phyloP scores from a whole-genome alignment of 140 eudicot genomes.

The Anethum foeniculum region DNA sequence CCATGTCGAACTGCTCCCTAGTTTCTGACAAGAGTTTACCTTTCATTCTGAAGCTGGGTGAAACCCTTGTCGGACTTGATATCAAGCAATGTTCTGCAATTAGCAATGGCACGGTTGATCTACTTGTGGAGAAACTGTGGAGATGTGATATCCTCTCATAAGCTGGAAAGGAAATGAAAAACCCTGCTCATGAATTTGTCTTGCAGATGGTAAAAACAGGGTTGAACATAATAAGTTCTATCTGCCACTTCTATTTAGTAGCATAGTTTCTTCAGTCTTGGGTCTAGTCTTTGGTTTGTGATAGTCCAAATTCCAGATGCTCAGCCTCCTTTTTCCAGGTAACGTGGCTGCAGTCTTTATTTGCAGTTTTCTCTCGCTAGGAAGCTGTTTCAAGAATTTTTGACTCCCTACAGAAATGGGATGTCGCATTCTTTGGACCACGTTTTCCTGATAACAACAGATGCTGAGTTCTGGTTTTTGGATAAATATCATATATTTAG shows the following conservation, averaged over 20 bases:
- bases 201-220: not conserved
- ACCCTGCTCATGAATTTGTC: not conserved
- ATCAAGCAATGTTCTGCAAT: slow-evolving; percentile 59
- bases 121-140: slow-evolving; percentile 45
- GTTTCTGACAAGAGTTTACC: slow-evolving; percentile 58
- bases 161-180: slow-evolving; percentile 14
- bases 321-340: slow-evolving; percentile 51
- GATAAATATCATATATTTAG: slow-evolving; percentile 16
- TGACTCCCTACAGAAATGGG: slow-evolving; percentile 21
- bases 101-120: slow-evolving; percentile 37
- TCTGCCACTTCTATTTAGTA: slow-evolving; percentile 10
- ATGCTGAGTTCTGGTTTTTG: slow-evolving; percentile 32
- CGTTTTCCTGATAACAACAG: slow-evolving; percentile 33
- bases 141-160: slow-evolving; percentile 68
- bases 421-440: slow-evolving; percentile 43
- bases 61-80: slow-evolving; percentile 55
- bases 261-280: slow-evolving; percentile 23
- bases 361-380: slow-evolving; percentile 10
- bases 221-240: slow-evolving; percentile 6
- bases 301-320: slow-evolving; percentile 19
- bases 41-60: slow-evolving; percentile 40
- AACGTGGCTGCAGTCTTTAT: slow-evolving; percentile 5
- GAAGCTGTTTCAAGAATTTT: slow-evolving; percentile 54
- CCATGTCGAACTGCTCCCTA: slow-evolving; percentile 49
- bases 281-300: slow-evolving; percentile 34